Percentiles rank a stretch among this genome's conserved stretches.
phyloP scores from a whole-genome alignment of 1,284 basidiomycete genomes.

The Sporisorium graminicola region DNA sequence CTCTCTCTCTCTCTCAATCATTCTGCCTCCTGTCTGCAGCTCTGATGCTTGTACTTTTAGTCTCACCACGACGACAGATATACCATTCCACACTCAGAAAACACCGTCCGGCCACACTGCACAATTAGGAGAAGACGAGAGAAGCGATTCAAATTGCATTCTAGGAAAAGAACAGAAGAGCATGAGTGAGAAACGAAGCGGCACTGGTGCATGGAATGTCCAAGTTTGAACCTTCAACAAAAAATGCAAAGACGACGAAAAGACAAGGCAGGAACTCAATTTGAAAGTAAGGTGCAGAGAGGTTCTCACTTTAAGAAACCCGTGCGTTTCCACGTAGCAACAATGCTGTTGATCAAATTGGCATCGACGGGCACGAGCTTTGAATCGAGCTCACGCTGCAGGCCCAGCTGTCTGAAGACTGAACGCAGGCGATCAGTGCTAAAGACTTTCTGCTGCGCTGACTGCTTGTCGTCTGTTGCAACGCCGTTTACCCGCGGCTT shows the following conservation, averaged over 20 bases:
- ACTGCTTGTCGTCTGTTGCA: not conserved
- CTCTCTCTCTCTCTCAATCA: not conserved
- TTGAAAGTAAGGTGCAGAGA: not conserved
- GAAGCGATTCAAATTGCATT: not conserved
- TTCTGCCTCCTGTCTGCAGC: not conserved
- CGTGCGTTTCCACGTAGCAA: constrained; percentile 11
- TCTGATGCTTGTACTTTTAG: not conserved
- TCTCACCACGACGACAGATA: not conserved
- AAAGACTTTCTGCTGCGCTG: not conserved
- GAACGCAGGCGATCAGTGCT: constrained; percentile 3
- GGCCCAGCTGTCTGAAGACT: constrained; percentile 8
- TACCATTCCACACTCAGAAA: not conserved
- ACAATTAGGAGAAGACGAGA: not conserved
- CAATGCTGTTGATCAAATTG: constrained; percentile 8
- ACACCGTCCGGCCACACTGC: too few species aligned
- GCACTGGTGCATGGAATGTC: too few species aligned
- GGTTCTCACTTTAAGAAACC: constrained; percentile 13
- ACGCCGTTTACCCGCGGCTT: not conserved
- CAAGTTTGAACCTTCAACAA: too few species aligned
- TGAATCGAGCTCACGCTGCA: constrained; percentile 1
- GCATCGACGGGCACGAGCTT: constrained; percentile 12
- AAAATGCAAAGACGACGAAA: not conserved
- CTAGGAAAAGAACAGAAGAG: not conserved
- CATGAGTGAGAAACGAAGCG: too few species aligned
- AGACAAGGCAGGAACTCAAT: not conserved